These are phyloP conservation scores for Aspergillus niger DNA, from an alignment of 2,329 filamentous ascomycete genomes.

Conservation along the genomic window DNA sequence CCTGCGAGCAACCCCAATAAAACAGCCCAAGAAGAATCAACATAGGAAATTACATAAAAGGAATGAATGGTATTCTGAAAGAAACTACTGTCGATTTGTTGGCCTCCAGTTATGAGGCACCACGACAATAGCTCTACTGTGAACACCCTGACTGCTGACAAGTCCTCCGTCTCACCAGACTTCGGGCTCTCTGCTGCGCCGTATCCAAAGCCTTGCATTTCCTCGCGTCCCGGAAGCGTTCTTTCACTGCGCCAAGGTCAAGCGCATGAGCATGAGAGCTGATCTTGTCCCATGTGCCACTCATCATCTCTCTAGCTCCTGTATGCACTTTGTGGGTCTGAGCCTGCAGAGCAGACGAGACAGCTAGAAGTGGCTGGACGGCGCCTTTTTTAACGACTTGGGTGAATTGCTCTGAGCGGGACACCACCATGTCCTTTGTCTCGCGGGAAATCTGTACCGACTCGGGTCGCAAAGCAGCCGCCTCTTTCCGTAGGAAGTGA, in stretches of 20 bases:
- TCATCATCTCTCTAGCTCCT: constrained; percentile 31
- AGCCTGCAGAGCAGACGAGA: constrained; percentile 34
- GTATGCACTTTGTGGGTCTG: constrained; percentile 32
- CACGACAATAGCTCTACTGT: not conserved
- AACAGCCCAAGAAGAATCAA: constrained; percentile 13
- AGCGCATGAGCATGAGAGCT: constrained; percentile 26
- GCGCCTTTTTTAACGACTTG: constrained; percentile 34
- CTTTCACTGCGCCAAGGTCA: constrained; percentile 29
- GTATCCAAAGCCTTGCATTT: constrained; percentile 34
- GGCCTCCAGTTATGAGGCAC: not conserved
- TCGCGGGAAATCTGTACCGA: constrained; percentile 26
- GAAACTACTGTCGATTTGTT: not conserved
- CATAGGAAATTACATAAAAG: constrained; percentile 4
- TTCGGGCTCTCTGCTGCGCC: constrained; percentile 39
- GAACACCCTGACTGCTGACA: constrained; percentile 15
- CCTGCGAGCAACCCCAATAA: constrained; percentile 15
- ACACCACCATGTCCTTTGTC: constrained; percentile 29
- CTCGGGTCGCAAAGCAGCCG: constrained; percentile 28
- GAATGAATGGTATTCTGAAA: not conserved
- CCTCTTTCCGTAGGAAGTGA: constrained; percentile 36
- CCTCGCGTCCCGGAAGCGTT: constrained; percentile 30
- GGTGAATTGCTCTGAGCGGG: constrained; percentile 39
- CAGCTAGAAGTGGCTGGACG: constrained; percentile 33
- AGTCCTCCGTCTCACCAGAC: constrained; percentile 29
- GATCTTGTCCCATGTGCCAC: constrained; percentile 32